Evolutionary conservation across 2,329 filamentous ascomycete genomes (phyloP), one percentile per base, ranked within the genome.

Genomic region (Sporothrix dimorphospora): DNA sequence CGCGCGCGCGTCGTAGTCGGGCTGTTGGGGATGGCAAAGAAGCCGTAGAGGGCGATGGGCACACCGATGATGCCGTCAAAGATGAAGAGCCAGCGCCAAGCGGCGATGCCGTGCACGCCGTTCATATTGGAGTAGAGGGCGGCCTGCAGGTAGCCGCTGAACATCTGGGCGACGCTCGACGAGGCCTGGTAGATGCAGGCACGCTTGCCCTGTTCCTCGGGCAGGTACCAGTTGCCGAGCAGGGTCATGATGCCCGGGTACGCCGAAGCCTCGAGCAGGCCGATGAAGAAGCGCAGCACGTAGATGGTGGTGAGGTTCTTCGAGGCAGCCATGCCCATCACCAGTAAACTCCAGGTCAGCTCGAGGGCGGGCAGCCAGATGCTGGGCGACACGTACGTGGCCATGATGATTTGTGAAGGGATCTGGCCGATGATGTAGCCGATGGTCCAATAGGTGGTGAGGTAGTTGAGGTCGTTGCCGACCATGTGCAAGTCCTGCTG

Each of bases 371-470:
- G 82, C 5, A 84, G 77, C 76, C 80, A 83, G 12, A 83, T 72
- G 4, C 81, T 82, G 0, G 82, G 81, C 1, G 81, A 79, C 14
- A 83, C 77, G 73, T 79, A 67, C 19, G 27, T 80, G 1, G 80
- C 83, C 74, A 81, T 79, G 72, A 82, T 79, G 49, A 83, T 72
- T 49, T 81, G 82, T 5, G 79, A 80, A 1, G 82, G 80, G 53
- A 80, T 78, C 49, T 83, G 79, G 0, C 81, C 81, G 78, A 90
- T 81, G 0, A 88, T 85, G 74, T 91, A 91, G 9, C 89, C 89
- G 0, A 87, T 83, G 0, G 87, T 90, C 82, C 88, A 91, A 47
- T 82, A 84, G 0, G 87, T 85, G 66, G 78, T 79, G 72, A 83
- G 78, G 73, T 87, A 85, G 71, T 89, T 88, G 38, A 73, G 45